Conservation (phyloP, 495 filamentous ascomycete species). For the Daldinia childiae region DNA sequence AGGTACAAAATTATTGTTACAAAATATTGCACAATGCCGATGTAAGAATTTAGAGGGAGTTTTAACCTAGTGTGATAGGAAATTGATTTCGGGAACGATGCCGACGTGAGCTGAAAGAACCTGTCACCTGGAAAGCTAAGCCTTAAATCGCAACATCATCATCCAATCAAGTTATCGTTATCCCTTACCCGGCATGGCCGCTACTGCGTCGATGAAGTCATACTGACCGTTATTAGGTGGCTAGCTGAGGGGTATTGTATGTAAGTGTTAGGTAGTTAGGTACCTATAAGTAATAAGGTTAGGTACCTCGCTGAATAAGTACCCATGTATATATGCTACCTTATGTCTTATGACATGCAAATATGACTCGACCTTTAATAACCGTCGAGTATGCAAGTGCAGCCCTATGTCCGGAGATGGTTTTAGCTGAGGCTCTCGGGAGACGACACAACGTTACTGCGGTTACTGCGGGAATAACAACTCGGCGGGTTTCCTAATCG, state of each 20-base stretch:
- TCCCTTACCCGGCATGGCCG: neutral
- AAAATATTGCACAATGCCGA: neutral
- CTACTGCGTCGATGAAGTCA: neutral
- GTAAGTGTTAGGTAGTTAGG: neutral
- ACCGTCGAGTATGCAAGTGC: conserved; percentile 4
- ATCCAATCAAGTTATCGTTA: neutral
- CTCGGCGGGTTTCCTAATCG: neutral
- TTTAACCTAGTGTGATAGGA: neutral
- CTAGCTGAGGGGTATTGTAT: neutral
- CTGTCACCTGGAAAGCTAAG: neutral
- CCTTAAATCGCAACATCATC: neutral
- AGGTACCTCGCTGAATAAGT: too few relatives aligned
- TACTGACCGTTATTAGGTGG: neutral
- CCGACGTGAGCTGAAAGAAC: conserved; percentile 4
- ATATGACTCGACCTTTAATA: neutral
- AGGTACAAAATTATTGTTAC: neutral
- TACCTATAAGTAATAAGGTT: too few relatives aligned
- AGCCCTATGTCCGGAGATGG: conserved; percentile 16
- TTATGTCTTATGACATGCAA: too few relatives aligned
- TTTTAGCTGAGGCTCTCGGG: neutral
- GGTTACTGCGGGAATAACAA: neutral
- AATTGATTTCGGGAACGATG: neutral
- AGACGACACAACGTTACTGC: neutral
- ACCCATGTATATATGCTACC: too few relatives aligned
- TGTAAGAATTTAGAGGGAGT: conserved; percentile 2